Conservation (phyloP, 805 yeast species). For the Teunomyces stri region DNA sequence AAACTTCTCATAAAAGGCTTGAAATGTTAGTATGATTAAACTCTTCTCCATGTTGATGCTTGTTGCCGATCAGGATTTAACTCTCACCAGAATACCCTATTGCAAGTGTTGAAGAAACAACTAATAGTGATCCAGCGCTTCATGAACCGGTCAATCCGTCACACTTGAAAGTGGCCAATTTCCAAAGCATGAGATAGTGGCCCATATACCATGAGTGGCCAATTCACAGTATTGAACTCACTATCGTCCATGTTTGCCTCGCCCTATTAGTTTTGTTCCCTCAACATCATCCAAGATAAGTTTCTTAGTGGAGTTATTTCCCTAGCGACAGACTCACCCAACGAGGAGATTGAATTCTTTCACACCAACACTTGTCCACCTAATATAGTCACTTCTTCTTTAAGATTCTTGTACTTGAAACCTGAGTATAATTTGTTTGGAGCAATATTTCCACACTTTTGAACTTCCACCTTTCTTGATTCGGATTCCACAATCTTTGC, state of each 20-base stretch:
- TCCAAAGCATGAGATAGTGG: background rate
- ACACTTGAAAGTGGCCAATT: constrained; percentile 1
- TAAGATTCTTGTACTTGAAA: constrained; percentile 1
- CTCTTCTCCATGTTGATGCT: background rate
- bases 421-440: constrained; percentile 1
- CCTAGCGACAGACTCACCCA: constrained; percentile 1
- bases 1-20: background rate
- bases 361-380: background rate
- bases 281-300: background rate
- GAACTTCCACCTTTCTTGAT: background rate
- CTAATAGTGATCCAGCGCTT: background rate
- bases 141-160: constrained; percentile 1
- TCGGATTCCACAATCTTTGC: background rate
- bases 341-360: background rate
- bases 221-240: background rate
- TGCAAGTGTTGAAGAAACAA: background rate
- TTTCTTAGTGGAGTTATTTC: background rate
- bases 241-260: background rate
- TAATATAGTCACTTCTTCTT: background rate
- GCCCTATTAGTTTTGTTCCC: background rate
- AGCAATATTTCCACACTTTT: background rate
- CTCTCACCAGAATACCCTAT: background rate
- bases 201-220: constrained; percentile 2
- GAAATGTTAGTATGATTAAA: background rate
- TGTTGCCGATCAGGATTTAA: constrained; percentile 1